A percentile compares a stretch with the other conserved stretches of the same genome.
phyloP scores from a whole-genome alignment of 2,329 filamentous ascomycete species.

The Epichloe amarillans region DNA sequence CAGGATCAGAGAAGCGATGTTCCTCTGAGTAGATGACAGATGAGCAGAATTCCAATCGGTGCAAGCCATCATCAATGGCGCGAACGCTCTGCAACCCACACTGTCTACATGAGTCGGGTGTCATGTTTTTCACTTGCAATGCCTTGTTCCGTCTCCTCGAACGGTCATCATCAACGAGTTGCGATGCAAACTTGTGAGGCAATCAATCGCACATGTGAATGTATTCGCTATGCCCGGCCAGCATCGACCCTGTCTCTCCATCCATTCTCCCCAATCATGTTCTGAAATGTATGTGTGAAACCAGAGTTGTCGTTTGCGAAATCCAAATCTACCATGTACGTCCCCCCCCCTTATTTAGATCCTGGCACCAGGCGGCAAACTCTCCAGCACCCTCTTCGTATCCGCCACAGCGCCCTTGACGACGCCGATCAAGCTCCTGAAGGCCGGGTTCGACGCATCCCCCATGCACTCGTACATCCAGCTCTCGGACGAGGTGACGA shows the following conservation, averaged over 20 bases:
- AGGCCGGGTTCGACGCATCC: constrained; percentile 61
- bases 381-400: constrained; percentile 56
- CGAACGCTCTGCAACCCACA: no score
- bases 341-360: constrained; percentile 23
- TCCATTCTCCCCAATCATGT: no score
- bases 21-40: not conserved
- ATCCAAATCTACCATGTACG: not conserved
- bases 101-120: no score
- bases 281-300: no score
- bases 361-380: constrained; percentile 44
- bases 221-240: no score
- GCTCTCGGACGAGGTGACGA: constrained; percentile 78
- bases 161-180: no score
- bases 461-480: constrained; percentile 77
- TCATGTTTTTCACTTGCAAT: no score
- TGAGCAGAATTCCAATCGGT: not conserved
- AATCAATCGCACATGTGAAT: no score
- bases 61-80: not conserved
- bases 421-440: constrained; percentile 57
- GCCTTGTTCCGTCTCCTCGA: no score
- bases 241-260: no score
- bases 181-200: no score
- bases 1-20: not conserved
- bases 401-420: constrained; percentile 64
- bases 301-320: no score